Base-by-base conservation (phyloP, 192 early-diverging fungal genomes). In the Backusella tarrabulga region DNA sequence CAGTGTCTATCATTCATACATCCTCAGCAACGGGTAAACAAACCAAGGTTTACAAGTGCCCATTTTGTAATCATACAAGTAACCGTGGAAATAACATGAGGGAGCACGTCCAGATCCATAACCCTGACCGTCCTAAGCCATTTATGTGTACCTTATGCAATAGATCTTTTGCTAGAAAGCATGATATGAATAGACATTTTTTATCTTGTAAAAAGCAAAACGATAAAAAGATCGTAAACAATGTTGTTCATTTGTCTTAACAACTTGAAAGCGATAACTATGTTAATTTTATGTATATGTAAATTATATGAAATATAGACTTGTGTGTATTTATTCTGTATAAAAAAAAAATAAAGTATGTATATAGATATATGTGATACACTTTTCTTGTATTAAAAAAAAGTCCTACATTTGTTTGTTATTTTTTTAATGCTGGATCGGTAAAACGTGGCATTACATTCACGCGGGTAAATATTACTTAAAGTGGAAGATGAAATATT, bases 11-110 rank as follows among this genome's bases (percentile, higher is more conserved):
- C 56, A 29, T 63, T n/a, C 23, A 63, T 63, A 63, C 21, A 11
- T 63, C 56, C 11, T 63, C 56, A 14, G 26, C 56, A 29, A 12
- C 23, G 56, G 56, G 56, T 63, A 63, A 63, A 63, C 56, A 63
- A 63, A 63, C 56, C 21, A 63, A 63, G 23, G 14, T 75, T n/a
- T 74, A 91, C 76, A 74, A 83, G 50, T 83, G 85, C 29, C 78
- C 77, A 35, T 83, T 83, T n/a, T 93, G 92, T 73, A 68, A 77
- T 35, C 80, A 87, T 75, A 81, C 83, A 7, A 93, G 92, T 63
- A 87, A 88, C 34, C 84, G 92, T 63, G 85, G 87, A 68, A 92
- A 89, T 76, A 93, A 93, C 78, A 83, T 93, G 76, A 82, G 91
- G 74, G 86, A 88, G 8, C 92, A 93, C 71, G 77, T 87, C 38